A percentile compares a stretch with the other conserved stretches of the same genome.
phyloP scores from a whole-genome alignment of 2,329 filamentous ascomycete species.

The Sphaerulina populicola region DNA sequence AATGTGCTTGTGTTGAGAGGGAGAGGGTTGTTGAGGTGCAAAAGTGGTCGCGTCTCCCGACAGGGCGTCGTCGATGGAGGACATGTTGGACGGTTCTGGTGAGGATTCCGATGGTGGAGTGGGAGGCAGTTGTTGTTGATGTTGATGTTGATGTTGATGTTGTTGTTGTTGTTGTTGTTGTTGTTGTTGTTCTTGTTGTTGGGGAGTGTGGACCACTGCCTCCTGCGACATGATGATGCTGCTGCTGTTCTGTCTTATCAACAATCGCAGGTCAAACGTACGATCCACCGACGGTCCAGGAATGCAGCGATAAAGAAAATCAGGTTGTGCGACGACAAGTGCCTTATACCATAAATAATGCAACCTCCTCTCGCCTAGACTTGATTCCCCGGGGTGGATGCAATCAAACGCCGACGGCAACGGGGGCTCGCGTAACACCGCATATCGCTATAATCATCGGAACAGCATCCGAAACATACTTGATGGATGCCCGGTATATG shows the following conservation, averaged over 20 bases:
- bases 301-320: too few relatives aligned
- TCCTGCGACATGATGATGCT: slow-evolving; percentile 2
- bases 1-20: slow-evolving; percentile 40
- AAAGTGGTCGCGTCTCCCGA: neutral
- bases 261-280: neutral
- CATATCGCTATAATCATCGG: too few relatives aligned
- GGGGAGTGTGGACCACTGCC: neutral
- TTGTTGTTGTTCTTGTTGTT: slow-evolving; percentile 11
- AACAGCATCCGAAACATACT: too few relatives aligned
- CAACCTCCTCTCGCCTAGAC: neutral
- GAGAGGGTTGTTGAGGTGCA: slow-evolving; percentile 4
- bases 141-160: neutral
- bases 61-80: slow-evolving; percentile 1
- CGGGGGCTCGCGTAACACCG: neutral
- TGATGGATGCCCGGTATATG: too few relatives aligned
- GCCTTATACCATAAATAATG: neutral
- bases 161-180: slow-evolving; percentile 7
- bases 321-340: too few relatives aligned
- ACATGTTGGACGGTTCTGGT: slow-evolving; percentile 16
- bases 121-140: slow-evolving; percentile 2
- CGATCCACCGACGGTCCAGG: too few relatives aligned
- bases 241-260: neutral
- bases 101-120: slow-evolving; percentile 21
- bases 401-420: neutral
- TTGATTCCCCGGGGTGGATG: neutral